Evolutionary conservation across 2,329 filamentous ascomycete genomes (phyloP), one percentile per base, ranked within the genome.

Genomic region (Teratosphaeriaceae sp.): DNA sequence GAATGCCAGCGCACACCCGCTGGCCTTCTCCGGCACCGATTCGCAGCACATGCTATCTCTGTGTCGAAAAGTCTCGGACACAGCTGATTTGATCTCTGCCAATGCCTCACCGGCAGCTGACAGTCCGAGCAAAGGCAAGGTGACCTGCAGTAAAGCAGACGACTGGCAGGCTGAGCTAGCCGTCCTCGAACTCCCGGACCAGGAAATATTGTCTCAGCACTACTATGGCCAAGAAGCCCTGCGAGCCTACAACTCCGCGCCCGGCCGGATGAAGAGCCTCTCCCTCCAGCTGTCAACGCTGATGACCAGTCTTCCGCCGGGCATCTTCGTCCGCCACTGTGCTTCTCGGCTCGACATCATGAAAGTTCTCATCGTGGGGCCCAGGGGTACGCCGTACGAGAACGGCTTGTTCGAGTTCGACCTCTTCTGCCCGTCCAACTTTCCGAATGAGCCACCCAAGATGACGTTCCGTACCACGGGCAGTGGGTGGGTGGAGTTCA

Each of bases 331-430:
- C 3, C 69, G 76, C 29, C 71, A 74, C 3, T 79, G 75, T 69
- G 74, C 77, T 44, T 70, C 68, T 2, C 66, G 75, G n/a, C 67
- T 78, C 35, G 75, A 80, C 53, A 63, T 79, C 11, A 59, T 80
- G 29, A 73, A 77, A 15, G 70, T 76, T 15, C 58, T 80, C 3
- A 77, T 80, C 39, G 64, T 79, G 36, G 77, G 76, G 0, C 75
- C 77, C 0, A 58, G 63, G 27, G 74, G 73, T 41, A 80, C 77
- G 1, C 76, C 77, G 2, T 80, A 80, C 56, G 76, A 78, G 51
- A 70, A 74, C 52, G 76, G 75, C 0, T 75, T 76, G 1, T 79
- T 78, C 53, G 61, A 80, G 15, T 72, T 80, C 50, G 77, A 80
- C 56, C 64, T 79, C 31, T 63, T 73, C 40, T 67, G 78, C 36